Conservation (phyloP, 1,284 basidiomycete species). For the Farysia itapuensis region DNA sequence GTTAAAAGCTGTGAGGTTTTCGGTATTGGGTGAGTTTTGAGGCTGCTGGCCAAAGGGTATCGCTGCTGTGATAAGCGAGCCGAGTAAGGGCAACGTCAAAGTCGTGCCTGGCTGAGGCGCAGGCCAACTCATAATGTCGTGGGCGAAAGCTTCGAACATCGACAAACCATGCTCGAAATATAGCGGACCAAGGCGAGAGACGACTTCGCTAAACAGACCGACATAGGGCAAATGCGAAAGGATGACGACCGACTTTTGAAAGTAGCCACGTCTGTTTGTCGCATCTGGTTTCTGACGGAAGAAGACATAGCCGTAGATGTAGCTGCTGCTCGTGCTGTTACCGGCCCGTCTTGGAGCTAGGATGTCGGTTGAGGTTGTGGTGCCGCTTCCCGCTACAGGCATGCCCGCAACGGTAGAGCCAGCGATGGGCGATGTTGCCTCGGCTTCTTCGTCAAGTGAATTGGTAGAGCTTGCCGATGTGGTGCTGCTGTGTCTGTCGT, state of each 20-base stretch:
- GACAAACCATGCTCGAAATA: slow-evolving; percentile 55
- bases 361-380: background rate
- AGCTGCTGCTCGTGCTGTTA: slow-evolving; percentile 50
- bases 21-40: slow-evolving; percentile 41
- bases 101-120: slow-evolving; percentile 45
- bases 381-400: background rate
- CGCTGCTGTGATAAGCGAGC: slow-evolving; percentile 36
- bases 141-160: slow-evolving; percentile 51
- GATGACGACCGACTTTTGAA: slow-evolving; percentile 77
- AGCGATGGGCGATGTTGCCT: background rate
- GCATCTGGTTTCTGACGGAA: slow-evolving; percentile 56
- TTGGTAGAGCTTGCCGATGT: slow-evolving; percentile 13
- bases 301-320: slow-evolving; percentile 58
- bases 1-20: slow-evolving; percentile 1
- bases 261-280: slow-evolving; percentile 52
- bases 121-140: slow-evolving; percentile 48
- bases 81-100: slow-evolving; percentile 44
- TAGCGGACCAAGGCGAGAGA: slow-evolving; percentile 68
- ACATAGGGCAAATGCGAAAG: slow-evolving; percentile 82
- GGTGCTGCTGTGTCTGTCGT: slow-evolving; percentile 27
- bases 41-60: slow-evolving; percentile 51
- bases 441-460: slow-evolving; percentile 16
- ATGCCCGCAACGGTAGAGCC: background rate
- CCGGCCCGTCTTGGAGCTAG: slow-evolving; percentile 2
- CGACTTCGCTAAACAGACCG: slow-evolving; percentile 73